Percentiles rank a stretch among this genome's conserved stretches.
Conservation (phyloP, 2,329 filamentous ascomycete species). For the Apiospora malaysiana region DNA sequence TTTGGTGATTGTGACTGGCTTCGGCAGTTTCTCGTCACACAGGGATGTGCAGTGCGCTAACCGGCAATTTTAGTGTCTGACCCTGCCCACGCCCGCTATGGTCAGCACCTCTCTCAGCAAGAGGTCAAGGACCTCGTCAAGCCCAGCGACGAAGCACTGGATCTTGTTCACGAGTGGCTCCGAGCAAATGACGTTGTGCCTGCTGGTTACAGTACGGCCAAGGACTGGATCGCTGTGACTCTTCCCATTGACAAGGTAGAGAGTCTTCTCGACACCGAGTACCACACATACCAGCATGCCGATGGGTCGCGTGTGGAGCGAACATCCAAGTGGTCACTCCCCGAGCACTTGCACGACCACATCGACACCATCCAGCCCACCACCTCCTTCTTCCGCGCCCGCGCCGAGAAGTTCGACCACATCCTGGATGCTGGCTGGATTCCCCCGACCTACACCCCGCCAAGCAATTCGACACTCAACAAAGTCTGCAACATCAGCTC, state of each 20-base stretch:
- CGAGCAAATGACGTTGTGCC: slow-evolving; percentile 43
- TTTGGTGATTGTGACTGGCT: background rate
- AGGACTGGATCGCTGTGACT: slow-evolving; percentile 58
- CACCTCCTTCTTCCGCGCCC: slow-evolving; percentile 46
- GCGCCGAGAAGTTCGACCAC: slow-evolving; percentile 23
- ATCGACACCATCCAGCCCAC: slow-evolving; percentile 56
- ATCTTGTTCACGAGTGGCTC: slow-evolving; percentile 50
- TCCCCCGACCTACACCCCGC: slow-evolving; percentile 28
- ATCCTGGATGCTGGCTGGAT: background rate
- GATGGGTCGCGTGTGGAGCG: slow-evolving; percentile 44
- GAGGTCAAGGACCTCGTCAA: slow-evolving; percentile 45
- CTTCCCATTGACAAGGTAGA: slow-evolving; percentile 50
- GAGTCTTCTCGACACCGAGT: slow-evolving; percentile 47
- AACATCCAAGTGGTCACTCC: slow-evolving; percentile 53
- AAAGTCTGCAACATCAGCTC: slow-evolving; percentile 42
- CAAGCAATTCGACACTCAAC: slow-evolving; percentile 31
- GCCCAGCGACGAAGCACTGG: slow-evolving; percentile 42
- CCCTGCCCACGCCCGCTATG: slow-evolving; percentile 43
- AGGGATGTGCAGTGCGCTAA: background rate
- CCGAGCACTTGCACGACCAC: slow-evolving; percentile 43
- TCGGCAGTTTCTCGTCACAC: slow-evolving; percentile 18
- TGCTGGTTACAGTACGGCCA: slow-evolving; percentile 51
- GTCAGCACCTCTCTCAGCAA: slow-evolving; percentile 42
- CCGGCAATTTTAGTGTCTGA: slow-evolving; percentile 49
- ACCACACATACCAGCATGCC: slow-evolving; percentile 52